phyloP scores from a whole-genome alignment of 2,329 filamentous ascomycete genomes.

The Aspergillus carbonarius region DNA sequence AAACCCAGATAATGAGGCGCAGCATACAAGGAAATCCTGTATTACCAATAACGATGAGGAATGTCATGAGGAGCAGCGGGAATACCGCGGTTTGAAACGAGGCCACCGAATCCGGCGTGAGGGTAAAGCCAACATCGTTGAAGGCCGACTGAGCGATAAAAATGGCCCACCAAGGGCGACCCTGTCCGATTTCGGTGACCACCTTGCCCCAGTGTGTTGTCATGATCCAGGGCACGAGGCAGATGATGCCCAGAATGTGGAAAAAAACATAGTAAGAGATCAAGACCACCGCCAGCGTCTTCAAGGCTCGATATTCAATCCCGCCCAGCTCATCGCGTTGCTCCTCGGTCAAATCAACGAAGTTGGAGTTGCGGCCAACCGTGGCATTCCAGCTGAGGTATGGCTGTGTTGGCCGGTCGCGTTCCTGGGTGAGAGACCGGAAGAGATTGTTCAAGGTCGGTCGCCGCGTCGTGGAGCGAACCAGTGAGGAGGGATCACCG shows the following conservation, averaged over 20 bases:
- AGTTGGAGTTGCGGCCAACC: constrained; percentile 87
- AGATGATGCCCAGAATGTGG: constrained; percentile 71
- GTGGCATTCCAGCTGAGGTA: constrained; percentile 96
- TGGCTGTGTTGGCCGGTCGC: constrained; percentile 61
- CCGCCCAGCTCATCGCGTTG: constrained; percentile 94
- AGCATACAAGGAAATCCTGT: constrained; percentile 95
- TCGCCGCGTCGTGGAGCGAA: constrained; percentile 26
- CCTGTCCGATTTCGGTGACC: constrained; percentile 62
- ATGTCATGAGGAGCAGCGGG: constrained; percentile 73
- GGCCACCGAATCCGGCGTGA: constrained; percentile 91
- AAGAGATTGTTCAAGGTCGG: constrained; percentile 34
- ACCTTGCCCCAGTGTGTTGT: constrained; percentile 62
- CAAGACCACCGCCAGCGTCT: constrained; percentile 77
- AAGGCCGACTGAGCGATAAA: constrained; percentile 87
- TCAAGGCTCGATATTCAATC: constrained; percentile 91
- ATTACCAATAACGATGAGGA: constrained; percentile 91
- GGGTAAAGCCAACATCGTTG: constrained; percentile 89
- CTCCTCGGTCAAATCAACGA: constrained; percentile 81
- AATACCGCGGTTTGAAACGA: constrained; percentile 78
- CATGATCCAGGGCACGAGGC: constrained; percentile 78
- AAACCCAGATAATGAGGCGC: constrained; percentile 84
- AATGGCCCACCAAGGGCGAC: constrained; percentile 82
- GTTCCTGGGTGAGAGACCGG: constrained; percentile 39
- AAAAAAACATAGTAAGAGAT: constrained; percentile 81
- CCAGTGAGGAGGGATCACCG: constrained; percentile 25